These are phyloP conservation scores for Pseudogymnoascus sp. DNA, from an alignment of 2,329 filamentous ascomycete species.

Conservation along the genomic window DNA sequence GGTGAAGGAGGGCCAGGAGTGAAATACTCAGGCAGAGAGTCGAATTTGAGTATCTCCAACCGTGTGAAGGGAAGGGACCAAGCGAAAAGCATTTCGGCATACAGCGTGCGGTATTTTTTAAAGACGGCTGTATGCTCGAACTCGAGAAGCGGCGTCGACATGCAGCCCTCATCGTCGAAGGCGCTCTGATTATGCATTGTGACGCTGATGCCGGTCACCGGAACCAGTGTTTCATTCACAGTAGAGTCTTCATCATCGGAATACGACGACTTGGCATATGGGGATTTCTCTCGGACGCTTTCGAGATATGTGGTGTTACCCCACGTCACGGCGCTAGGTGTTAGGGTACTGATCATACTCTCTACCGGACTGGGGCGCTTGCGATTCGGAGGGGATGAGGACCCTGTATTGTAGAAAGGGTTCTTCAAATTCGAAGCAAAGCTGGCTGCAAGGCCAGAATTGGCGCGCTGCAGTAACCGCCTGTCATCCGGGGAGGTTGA, in stretches of 20 bases:
- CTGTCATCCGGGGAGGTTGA: conserved; percentile 54
- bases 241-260: conserved; percentile 26
- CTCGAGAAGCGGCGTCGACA: conserved; percentile 51
- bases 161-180: conserved; percentile 62
- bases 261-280: conserved; percentile 19
- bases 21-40: conserved; percentile 47
- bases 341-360: conserved; percentile 48
- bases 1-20: conserved; percentile 21
- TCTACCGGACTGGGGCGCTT: conserved; percentile 58
- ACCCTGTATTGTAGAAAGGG: conserved; percentile 26
- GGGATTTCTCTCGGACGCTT: conserved; percentile 28
- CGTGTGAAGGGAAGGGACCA: conserved; percentile 56
- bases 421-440: conserved; percentile 48
- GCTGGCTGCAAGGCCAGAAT: conserved; percentile 48
- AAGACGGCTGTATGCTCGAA: conserved; percentile 40
- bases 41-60: conserved; percentile 63
- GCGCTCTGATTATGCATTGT: conserved; percentile 54
- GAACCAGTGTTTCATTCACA: conserved; percentile 7
- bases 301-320: conserved; percentile 32
- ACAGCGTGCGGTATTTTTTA: conserved; percentile 55
- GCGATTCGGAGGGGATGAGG: conserved; percentile 38
- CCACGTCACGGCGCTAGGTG: conserved; percentile 35
- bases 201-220: conserved; percentile 32
- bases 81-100: conserved; percentile 61
- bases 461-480: conserved; percentile 42